A percentile compares a stretch with the other conserved stretches of the same genome.
Conservation (phyloP, 225 moss, liverwort and hornwort species). For the Climacium dendroides region DNA sequence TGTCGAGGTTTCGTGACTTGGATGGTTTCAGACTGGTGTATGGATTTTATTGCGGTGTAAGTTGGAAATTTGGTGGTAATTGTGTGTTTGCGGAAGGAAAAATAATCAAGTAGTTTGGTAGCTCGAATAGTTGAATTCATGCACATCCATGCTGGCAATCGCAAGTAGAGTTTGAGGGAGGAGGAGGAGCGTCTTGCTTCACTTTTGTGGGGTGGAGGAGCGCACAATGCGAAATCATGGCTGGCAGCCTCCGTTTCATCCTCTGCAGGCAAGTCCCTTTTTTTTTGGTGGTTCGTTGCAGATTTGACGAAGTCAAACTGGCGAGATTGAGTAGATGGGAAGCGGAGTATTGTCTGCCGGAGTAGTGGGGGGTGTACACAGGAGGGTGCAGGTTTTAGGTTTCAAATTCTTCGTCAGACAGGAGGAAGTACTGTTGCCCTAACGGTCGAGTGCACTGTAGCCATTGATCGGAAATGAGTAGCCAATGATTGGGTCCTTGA, state of each 20-base stretch:
- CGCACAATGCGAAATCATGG: conserved; percentile 95
- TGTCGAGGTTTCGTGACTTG: background rate
- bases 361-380: too few relatives aligned
- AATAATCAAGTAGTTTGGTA: background rate
- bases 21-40: background rate
- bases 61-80: background rate
- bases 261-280: conserved; percentile 43
- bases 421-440: background rate
- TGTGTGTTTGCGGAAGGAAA: background rate
- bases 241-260: conserved; percentile 87
- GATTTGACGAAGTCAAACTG: background rate
- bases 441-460: background rate
- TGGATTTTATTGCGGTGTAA: background rate
- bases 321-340: background rate
- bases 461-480: background rate
- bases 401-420: background rate
- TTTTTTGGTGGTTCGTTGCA: background rate
- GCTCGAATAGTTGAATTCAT: background rate
- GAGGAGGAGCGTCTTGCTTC: background rate
- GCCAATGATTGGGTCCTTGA: background rate
- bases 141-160: background rate
- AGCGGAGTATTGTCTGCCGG: background rate
- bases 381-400: background rate
- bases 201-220: background rate
- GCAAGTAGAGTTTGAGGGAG: background rate